Percentiles rank a stretch among this genome's conserved stretches.
Evolutionary conservation across 75 land plant genomes (phyloP).

Genomic region (Picea glauca): DNA sequence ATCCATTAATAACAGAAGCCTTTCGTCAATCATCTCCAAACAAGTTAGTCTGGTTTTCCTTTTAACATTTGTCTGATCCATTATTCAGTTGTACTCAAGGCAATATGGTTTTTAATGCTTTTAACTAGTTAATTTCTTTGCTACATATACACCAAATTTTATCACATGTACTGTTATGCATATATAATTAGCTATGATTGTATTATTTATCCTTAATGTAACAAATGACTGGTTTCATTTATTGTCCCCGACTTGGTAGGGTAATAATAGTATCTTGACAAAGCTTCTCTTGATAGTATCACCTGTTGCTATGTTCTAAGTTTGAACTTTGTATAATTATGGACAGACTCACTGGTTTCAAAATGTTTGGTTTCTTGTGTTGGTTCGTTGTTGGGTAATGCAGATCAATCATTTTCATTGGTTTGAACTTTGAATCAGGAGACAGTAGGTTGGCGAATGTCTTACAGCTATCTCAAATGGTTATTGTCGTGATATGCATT

Average conservation of each 20-base stretch:
- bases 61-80: not conserved
- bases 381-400: too few relatives aligned
- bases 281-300: not conserved
- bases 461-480: too few relatives aligned
- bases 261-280: not conserved
- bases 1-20: not conserved
- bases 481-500: too few relatives aligned
- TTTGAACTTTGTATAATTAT: not conserved
- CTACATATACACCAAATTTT: not conserved
- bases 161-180: not conserved
- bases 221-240: not conserved
- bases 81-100: not conserved
- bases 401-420: too few relatives aligned
- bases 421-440: too few relatives aligned
- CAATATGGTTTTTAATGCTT: not conserved
- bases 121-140: not conserved
- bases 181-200: not conserved
- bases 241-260: not conserved
- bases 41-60: not conserved
- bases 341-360: not conserved
- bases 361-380: not conserved
- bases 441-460: too few relatives aligned
- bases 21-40: not conserved
- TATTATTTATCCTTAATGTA: not conserved
- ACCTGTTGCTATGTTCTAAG: not conserved